Base-by-base conservation (phyloP, 2,329 filamentous ascomycete species). In the Sarocladium kiliense region DNA sequence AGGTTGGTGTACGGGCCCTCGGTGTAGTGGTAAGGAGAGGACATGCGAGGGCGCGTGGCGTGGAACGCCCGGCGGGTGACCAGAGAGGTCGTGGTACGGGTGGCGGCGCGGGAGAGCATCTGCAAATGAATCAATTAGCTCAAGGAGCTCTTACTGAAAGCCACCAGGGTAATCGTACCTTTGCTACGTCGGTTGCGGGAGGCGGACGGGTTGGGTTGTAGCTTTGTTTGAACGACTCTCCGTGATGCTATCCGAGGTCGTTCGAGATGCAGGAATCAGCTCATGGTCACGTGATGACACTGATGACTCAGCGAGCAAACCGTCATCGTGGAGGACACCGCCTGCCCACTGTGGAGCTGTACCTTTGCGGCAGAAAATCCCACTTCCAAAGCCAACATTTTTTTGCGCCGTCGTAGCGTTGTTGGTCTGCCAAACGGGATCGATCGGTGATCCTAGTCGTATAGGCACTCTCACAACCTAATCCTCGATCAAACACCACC, bases 21-120 rank as follows among this genome's bases (percentile, higher is more conserved):
- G 66, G 93, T 88, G 81, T 99, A 99, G 82, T 99, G 94, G 87
- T 96, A 97, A 61, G 92, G 92, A 72, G 90, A 95, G 66, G 81
- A 84, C 72, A 96, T 78, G 74, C 89, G 91, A 71, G 88, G 77
- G 69, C 90, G 89, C 72, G 93, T 95, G 69, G 90, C 85, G 75
- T 91, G 88, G 87, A 99, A 97, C 78, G 88, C 91, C 75, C 94
- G 92, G 79, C 91, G 91, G 82, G 87, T 82, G 77, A 91, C 80
- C 71, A 86, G 74, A 62, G 81, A 77, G 70, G 85, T 84, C 71
- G 86, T 84, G 73, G 79, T 81, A 71, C 82, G 82, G 67, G 76
- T 66, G 66, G 76, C 80, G 75, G 84, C 81, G 72, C 88, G 87
- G 77, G 90, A 82, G 74, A 94, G 79, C 91, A 96, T 96, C 89